phyloP scores from a whole-genome alignment of 2,329 filamentous ascomycete species.

The Colletotrichum horii region DNA sequence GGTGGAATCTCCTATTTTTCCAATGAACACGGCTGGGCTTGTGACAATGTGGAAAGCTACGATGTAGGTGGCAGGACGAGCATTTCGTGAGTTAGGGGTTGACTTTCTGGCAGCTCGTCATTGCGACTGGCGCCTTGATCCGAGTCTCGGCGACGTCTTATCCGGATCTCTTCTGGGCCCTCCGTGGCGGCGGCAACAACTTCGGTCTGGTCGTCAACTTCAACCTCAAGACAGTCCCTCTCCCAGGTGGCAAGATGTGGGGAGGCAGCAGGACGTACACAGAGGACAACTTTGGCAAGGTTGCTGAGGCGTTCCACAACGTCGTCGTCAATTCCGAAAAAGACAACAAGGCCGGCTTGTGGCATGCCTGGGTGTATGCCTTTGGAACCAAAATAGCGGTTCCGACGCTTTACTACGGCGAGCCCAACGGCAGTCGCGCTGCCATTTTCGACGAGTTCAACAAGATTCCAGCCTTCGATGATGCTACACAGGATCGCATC shows the following conservation, averaged over 20 bases:
- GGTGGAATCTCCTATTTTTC: constrained; percentile 28
- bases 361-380: constrained; percentile 23
- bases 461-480: constrained; percentile 30
- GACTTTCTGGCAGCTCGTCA: constrained; percentile 38
- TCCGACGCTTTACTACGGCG: constrained; percentile 40
- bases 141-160: constrained; percentile 46
- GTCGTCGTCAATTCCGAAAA: constrained; percentile 30
- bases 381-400: constrained; percentile 26
- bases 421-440: constrained; percentile 36
- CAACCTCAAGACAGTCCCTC: constrained; percentile 42
- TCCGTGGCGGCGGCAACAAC: constrained; percentile 60
- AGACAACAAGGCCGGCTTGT: constrained; percentile 39
- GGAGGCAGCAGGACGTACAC: constrained; percentile 38
- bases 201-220: constrained; percentile 61
- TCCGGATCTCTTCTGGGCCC: constrained; percentile 61
- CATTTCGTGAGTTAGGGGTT: too few relatives aligned
- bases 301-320: constrained; percentile 29
- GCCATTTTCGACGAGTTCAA: constrained; percentile 41
- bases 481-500: constrained; percentile 26
- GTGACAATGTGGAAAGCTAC: constrained; percentile 42
- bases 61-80: background rate
- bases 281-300: constrained; percentile 35
- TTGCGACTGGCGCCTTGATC: constrained; percentile 47
- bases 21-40: constrained; percentile 43
- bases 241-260: constrained; percentile 38